Base-by-base conservation (phyloP, 768 basidiomycete genomes). In the Mycena sanguinolenta region DNA sequence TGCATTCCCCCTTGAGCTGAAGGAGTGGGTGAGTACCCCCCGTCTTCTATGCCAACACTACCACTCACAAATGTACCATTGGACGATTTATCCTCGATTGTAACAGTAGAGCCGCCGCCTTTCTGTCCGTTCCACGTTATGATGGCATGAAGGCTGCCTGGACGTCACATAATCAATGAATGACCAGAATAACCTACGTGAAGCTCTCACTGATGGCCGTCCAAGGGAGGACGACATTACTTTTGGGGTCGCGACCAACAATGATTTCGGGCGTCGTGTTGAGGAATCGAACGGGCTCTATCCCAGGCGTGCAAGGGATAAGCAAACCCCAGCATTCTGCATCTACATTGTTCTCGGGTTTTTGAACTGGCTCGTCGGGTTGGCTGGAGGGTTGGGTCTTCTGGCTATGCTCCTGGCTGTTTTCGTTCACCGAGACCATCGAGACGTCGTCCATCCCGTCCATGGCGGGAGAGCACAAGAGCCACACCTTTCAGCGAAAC, bases 31-130 rank as follows among this genome's bases (percentile, higher is more conserved):
- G 10, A 62, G 32, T 46, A 27, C 28, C 17, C 28, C 17, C 21
- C 9, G 30, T 17, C 46, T n/a, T 42, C 10, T 28, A 17, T 3
- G 5, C 6, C 7, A 25, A 14, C 5, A 38, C 12, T 34, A 30
- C 30, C 53, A 59, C 17, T 46, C 49, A 73, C 71, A 17, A 16
- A 73, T 27, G 71, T 73, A 3, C 71, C 67, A 39, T 73, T 73
- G 12, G 14, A 16, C 10, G 71, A 73, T 19, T 28, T 2, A 46
- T 73, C 70, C 7, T 1, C 12, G 10, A 71, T 63, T 6, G 65
- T 71, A 0, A 71, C 60, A 13, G 10, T 58, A 21, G 69, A 64
- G n/a, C 30, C 4, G 2, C 32, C 49, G 57, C 36, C 34, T 19
- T 38, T 30, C 23, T 67, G 0, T 4, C 58, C 60, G 42, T 71